Percentiles rank a stretch among this genome's conserved stretches.
These are phyloP conservation scores for Polytrichum formosum DNA, from an alignment of 225 moss, liverwort and hornwort species.

Conservation along the genomic window DNA sequence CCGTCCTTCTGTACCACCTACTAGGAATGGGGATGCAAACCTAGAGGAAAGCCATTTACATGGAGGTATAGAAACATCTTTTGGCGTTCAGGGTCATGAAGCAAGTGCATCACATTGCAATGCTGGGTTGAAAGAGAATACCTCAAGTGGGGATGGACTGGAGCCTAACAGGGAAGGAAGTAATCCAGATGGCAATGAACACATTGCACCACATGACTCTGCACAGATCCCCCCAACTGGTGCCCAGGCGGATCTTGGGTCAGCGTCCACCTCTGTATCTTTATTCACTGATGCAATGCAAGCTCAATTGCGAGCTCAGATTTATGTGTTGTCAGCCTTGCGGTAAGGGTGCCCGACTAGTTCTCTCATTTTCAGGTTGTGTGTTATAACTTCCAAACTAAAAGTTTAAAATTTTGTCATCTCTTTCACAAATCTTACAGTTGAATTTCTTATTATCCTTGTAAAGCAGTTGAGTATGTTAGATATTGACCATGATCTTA, in stretches of 20 bases:
- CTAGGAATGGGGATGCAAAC: no score
- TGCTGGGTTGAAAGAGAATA: conserved; percentile 7
- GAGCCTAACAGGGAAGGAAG: background rate
- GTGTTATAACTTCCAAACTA: no score
- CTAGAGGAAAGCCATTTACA: no score
- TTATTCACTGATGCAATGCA: conserved; percentile 50
- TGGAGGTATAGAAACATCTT: background rate
- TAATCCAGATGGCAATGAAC: conserved; percentile 2
- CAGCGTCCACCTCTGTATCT: conserved; percentile 12
- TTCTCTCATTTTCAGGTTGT: background rate
- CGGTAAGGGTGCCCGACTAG: conserved; percentile 31
- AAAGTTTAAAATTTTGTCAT: background rate
- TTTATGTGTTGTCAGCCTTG: conserved; percentile 54
- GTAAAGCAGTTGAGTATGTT: background rate
- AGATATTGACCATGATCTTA: no score
- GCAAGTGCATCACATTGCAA: conserved; percentile 8
- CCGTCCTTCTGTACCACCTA: no score
- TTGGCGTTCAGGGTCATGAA: conserved; percentile 4
- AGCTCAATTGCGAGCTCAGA: conserved; percentile 61
- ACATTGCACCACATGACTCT: conserved; percentile 1
- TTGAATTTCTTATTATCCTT: background rate
- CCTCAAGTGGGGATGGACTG: background rate
- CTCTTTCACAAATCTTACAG: background rate
- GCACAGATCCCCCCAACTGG: background rate
- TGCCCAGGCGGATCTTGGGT: conserved; percentile 15